These are phyloP conservation scores for Hypholoma sublateritium DNA, from an alignment of 768 basidiomycete species.

Conservation along the genomic window DNA sequence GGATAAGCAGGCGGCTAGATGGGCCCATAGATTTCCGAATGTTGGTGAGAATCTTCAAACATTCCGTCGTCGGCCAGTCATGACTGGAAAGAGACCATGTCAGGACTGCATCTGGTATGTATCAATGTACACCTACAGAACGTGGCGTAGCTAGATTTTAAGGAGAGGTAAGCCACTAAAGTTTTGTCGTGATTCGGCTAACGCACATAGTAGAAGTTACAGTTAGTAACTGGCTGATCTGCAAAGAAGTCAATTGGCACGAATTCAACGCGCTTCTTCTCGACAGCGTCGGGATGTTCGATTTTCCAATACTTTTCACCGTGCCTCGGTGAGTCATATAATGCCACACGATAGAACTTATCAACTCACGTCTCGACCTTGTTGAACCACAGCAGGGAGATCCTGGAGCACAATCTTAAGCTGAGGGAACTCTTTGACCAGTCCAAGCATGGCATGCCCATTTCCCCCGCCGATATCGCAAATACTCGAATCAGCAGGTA, in stretches of 20 bases:
- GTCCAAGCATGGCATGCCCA: constrained; percentile 31
- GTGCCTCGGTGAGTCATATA: neutral
- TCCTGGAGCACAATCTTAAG: constrained; percentile 40
- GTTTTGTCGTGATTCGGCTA: neutral
- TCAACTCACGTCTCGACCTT: constrained; percentile 26
- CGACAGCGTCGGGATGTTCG: neutral
- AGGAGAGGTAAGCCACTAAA: neutral
- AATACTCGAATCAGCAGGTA: constrained; percentile 26
- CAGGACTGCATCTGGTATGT: neutral
- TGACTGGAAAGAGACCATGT: constrained; percentile 25
- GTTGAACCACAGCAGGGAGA: constrained; percentile 26
- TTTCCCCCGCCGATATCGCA: constrained; percentile 35
- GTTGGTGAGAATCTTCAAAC: constrained; percentile 33
- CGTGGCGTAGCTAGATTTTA: constrained; percentile 32
- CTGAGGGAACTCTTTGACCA: constrained; percentile 32
- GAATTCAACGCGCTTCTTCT: neutral
- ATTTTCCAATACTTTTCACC: neutral
- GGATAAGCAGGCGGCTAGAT: constrained; percentile 34
- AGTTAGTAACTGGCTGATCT: neutral
- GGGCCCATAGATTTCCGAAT: constrained; percentile 35
- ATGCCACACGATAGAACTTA: neutral
- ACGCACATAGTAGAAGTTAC: neutral
- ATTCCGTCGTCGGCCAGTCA: constrained; percentile 39
- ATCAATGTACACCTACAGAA: constrained; percentile 28
- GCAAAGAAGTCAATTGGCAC: neutral